A percentile compares a stretch with the other conserved stretches of the same genome.
phyloP scores from a whole-genome alignment of 106 monocot genomes.

The Platanthera zijinensis region DNA sequence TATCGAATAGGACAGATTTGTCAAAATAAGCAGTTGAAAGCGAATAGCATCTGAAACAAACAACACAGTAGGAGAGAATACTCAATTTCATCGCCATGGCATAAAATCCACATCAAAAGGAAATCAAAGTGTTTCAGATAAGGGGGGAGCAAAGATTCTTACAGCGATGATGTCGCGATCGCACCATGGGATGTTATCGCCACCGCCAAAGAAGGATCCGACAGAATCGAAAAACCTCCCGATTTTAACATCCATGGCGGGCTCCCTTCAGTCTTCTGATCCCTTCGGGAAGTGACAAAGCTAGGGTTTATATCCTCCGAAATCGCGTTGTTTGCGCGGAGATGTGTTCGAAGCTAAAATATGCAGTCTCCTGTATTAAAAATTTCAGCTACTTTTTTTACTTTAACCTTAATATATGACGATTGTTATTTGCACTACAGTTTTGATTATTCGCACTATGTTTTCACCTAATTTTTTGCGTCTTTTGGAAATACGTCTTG shows the following conservation, averaged over 20 bases:
- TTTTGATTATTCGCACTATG: too few species aligned
- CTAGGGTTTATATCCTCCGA: too few species aligned
- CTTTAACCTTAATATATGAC: too few species aligned
- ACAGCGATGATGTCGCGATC: conserved; percentile 86
- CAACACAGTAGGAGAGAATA: not conserved
- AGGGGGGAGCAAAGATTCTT: not conserved
- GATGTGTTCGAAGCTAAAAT: too few species aligned
- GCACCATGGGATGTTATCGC: conserved; percentile 83
- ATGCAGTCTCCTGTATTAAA: too few species aligned
- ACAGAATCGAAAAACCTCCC: conserved; percentile 74
- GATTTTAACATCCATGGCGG: conserved; percentile 62
- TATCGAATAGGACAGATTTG: not conserved
- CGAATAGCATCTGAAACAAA: not conserved
- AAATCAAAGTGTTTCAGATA: not conserved
- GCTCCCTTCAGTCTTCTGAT: not conserved
- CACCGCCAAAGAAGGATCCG: conserved; percentile 70
- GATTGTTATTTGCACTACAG: too few species aligned
- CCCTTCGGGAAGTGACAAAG: not conserved
- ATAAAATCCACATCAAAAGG: not conserved
- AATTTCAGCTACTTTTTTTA: too few species aligned
- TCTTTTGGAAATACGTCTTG: too few species aligned
- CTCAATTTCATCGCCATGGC: not conserved
- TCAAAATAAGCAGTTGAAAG: not conserved
- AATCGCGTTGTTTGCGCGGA: too few species aligned
- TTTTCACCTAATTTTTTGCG: too few species aligned